Evolutionary conservation across 169 alveolate genomes (phyloP).

Genomic region (Plasmodium fragile): DNA sequence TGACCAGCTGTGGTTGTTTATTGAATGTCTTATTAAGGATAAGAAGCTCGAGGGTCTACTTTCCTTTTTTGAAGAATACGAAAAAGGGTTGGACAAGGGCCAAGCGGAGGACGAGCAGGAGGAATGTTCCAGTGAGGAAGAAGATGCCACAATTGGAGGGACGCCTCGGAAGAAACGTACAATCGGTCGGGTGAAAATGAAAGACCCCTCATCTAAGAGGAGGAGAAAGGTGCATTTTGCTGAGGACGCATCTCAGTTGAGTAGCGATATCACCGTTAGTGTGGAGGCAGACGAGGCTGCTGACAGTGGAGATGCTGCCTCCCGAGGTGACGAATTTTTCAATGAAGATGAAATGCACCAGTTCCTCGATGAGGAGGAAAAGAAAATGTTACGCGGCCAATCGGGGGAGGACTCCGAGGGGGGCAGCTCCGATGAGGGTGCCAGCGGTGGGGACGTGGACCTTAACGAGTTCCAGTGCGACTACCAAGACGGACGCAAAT

Average conservation of each 20-base stretch:
- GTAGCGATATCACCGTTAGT: neutral
- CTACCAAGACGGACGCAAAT: neutral
- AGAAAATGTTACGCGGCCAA: neutral
- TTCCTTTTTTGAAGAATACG: slow-evolving; percentile 32
- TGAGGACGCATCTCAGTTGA: neutral
- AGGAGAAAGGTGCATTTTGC: neutral
- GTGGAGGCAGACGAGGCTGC: neutral
- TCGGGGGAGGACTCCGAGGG: neutral
- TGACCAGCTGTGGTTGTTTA: slow-evolving; percentile 59
- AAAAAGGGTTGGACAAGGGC: neutral
- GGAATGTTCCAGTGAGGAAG: neutral
- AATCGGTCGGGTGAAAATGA: neutral
- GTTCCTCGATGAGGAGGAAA: slow-evolving; percentile 31
- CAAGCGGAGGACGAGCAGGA: neutral
- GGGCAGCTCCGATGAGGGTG: neutral
- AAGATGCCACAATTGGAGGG: neutral
- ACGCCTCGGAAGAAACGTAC: neutral
- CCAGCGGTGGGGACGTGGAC: slow-evolving; percentile 24
- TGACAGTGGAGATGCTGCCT: neutral
- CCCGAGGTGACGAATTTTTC: slow-evolving; percentile 27
- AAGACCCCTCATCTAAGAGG: neutral
- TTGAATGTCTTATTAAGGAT: slow-evolving; percentile 56
- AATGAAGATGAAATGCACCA: slow-evolving; percentile 43
- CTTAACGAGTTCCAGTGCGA: slow-evolving; percentile 35
- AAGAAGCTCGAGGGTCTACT: slow-evolving; percentile 2